Percentiles rank a stretch among this genome's conserved stretches.
Conservation (phyloP, 768 basidiomycete genomes). For the Piloderma croceum region DNA sequence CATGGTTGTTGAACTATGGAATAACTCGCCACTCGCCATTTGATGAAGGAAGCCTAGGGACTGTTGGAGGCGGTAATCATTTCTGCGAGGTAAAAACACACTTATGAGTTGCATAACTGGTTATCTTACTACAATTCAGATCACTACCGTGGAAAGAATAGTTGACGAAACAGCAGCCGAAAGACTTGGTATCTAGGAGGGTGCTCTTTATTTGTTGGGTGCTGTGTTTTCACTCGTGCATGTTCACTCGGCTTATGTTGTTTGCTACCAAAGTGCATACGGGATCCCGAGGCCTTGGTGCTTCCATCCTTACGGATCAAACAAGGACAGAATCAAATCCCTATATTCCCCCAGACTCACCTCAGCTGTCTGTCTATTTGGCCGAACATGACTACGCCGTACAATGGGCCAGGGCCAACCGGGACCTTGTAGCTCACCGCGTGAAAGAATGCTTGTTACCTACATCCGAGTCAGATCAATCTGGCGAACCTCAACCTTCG, state of each 20-base stretch:
- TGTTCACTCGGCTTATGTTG: neutral
- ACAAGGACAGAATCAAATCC: constrained; percentile 30
- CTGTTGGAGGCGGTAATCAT: constrained; percentile 34
- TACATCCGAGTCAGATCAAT: constrained; percentile 4
- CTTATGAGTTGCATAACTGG: no score
- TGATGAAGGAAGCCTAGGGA: constrained; percentile 28
- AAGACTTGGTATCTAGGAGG: constrained; percentile 21
- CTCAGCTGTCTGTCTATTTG: constrained; percentile 26
- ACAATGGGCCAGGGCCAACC: constrained; percentile 34
- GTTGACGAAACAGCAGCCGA: constrained; percentile 21
- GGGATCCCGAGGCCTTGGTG: constrained; percentile 34
- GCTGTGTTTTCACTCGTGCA: neutral
- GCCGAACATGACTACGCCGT: constrained; percentile 33
- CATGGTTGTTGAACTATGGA: constrained; percentile 30
- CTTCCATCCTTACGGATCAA: constrained; percentile 25
- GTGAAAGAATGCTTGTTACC: constrained; percentile 27
- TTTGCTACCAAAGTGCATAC: constrained; percentile 26
- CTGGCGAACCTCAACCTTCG: neutral
- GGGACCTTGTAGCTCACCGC: constrained; percentile 34
- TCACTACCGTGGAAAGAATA: constrained; percentile 29
- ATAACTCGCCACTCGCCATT: constrained; percentile 26
- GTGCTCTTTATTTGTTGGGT: constrained; percentile 28
- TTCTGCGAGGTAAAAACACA: no score
- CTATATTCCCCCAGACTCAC: constrained; percentile 26
- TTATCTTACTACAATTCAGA: no score